Evolutionary conservation across 345 rosid species (phyloP).

Genomic region (Populus euphratica): DNA sequence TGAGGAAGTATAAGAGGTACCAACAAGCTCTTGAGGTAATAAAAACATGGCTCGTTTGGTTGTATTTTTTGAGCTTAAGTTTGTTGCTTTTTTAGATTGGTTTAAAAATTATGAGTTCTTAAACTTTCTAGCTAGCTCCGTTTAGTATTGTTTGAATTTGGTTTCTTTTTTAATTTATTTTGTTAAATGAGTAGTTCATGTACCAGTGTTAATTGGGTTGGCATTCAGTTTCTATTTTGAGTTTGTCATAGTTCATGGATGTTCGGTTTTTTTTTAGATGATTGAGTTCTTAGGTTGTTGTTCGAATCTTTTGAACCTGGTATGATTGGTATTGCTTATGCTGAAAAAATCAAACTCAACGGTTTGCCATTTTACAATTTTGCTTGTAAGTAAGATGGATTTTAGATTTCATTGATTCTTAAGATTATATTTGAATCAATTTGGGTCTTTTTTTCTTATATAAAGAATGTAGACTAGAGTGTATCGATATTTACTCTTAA

Average conservation of each 20-base stretch:
- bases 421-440: not conserved
- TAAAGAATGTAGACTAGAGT: not conserved
- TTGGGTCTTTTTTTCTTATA: not conserved
- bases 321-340: not conserved
- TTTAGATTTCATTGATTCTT: not conserved
- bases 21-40: conserved; percentile 80
- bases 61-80: not conserved
- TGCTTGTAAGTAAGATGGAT: not conserved
- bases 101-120: not conserved
- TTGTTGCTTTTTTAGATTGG: not conserved
- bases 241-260: not conserved
- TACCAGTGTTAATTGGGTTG: not conserved
- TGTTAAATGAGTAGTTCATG: not conserved
- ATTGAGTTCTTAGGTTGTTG: not conserved
- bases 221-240: not conserved
- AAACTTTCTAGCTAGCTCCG: not conserved
- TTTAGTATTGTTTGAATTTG: not conserved
- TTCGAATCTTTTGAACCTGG: not conserved
- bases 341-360: not conserved
- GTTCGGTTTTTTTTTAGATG: not conserved
- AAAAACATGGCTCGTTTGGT: not conserved
- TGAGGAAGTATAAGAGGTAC: conserved; percentile 73
- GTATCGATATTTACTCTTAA: not conserved
- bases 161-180: not conserved
- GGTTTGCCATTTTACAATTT: not conserved